Evolutionary conservation across 1,139 yeast genomes (phyloP), one percentile per base, ranked within the genome.

Genomic region (Geotrichum klebahnii): DNA sequence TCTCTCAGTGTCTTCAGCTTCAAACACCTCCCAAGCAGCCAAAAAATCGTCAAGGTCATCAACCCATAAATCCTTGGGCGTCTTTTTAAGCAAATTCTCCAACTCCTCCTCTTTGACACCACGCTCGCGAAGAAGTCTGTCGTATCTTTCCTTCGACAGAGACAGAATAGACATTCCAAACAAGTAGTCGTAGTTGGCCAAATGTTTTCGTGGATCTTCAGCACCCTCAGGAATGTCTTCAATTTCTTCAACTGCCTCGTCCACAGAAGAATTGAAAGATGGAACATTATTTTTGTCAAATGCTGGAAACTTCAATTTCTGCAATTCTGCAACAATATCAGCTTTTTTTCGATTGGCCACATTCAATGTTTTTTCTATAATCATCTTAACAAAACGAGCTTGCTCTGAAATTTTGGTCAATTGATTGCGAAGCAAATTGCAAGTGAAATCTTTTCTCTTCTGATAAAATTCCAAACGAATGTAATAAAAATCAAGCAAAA

Each of bases 111-210:
- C 94, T 63, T 83, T 84, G 29, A 71, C 81, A 48, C 80, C 87
- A 57, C 81, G 77, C 65, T 89, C 95, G 48, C 75, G 75, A 60
- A 89, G 71, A 55, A 92, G 72, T 60, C 79, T 82, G 61, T 88
- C 92, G 63, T 89, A 92, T 59, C 95, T 77, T 69, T 94, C 99
- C 55, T 76, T 76, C 0, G 98, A 90, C 63, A 92, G 79, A 28
- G 96, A 83, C 95, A 97, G 89, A 59, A 94, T 82, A 34, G 90
- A 79, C 96, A 94, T 86, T 80, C 53, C 86, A 74, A 53, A 85
- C 74, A 61, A 76, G 74, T 69, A 69, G 44, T 69, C 72, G 45
- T 60, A 69, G n/a, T 62, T 69, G 2, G 66, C 74, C 16, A 63
- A 68, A 23, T 62, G 68, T n/a, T 67, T 71, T 22, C 67, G 70